Evolutionary conservation across 2,329 filamentous ascomycete genomes (phyloP), one percentile per base, ranked within the genome.

Genomic region (Penicillium italicum): DNA sequence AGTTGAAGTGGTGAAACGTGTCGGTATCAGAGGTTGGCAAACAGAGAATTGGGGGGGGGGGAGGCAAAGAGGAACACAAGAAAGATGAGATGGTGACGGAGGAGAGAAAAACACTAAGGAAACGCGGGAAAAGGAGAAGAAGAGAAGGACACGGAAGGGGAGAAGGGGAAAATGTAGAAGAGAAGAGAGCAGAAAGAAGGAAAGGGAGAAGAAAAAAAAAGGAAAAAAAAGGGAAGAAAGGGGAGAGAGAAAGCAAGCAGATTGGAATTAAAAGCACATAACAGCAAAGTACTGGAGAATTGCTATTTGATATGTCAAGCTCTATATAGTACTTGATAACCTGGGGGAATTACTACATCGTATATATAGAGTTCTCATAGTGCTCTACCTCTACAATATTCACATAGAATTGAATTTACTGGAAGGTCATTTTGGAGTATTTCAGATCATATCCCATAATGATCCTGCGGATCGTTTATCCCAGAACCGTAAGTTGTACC

Each of bases 241-340:
- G 64, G 56, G 60, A 62, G 53, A 62, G 59, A 62, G 62, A 57
- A 49, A 59, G 57, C 54, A 62, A 62, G 58, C 54, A 65, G 59
- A 64, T 58, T 59, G 20, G 40, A 37, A 65, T 49, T 49, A 52
- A 44, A 22, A 44, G 22, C 48, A 20, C 24, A 44, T 44, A 28
- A 51, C 36, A 38, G 36, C 37, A 50, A 45, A 36, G 38, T 51
- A 45, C 49, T 45, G 14, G 8, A 18, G 11, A 22, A 31, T 26
- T 30, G 5, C 28, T 34, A 51, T 20, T 55, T 43, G 47, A 55
- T 51, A 55, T 51, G 41, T 55, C 33, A 26, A 44, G 33, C 36
- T 41, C 34, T 30, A 31, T 43, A 30, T 8, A 28, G 26, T 22
- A 48, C 26, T 26, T 4, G 34, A 16, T 22, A 26, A 44, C n/a